Evolutionary conservation across 2,329 filamentous ascomycete genomes (phyloP), one percentile per base, ranked within the genome.

Genomic region (Emmonsiellopsis sp.): DNA sequence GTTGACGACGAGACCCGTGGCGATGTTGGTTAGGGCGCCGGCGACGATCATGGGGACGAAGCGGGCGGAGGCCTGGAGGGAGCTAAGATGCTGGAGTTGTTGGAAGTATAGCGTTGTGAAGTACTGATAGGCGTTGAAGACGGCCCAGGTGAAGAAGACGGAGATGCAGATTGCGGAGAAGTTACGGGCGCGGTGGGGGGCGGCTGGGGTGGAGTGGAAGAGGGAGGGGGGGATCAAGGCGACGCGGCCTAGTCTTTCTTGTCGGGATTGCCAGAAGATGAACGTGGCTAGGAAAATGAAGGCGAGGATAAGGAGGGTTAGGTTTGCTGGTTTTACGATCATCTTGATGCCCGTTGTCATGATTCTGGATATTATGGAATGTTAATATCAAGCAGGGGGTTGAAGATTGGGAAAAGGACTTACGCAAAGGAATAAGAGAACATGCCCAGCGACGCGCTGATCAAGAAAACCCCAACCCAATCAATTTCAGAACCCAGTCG

Each of bases 201-300:
- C 75, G 59, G 83, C 82, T 13, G 73, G 64, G 2, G 63, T 61
- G 35, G 79, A 81, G 26, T 67, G 70, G 81, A 81, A 84, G 1
- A 84, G 67, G 0, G 73, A 75, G 59, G 83, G 83, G 0, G 81
- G 81, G 15, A 84, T 81, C 10, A 84, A 63, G 1, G 79, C 79
- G 13, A 79, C 75, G 5, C 68, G 67, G 10, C 69, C 67, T 0
- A 63, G 60, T 9, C 63, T 65, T 51, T 77, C 74, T 50, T 76
- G 77, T 1, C 69, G 66, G 10, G 70, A 67, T 42, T 80, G 71
- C 81, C 80, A 83, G 16, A 68, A 63, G 34, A 77, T 65, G 59
- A 83, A 83, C 0, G 64, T 58, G 0, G 73, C 72, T 5, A 81
- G 59, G 0, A 77, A 45, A 37, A 56, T 9, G 5, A 32, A 11